Conservation (phyloP, 805 yeast genomes). For the Saccharomyces jurei region DNA sequence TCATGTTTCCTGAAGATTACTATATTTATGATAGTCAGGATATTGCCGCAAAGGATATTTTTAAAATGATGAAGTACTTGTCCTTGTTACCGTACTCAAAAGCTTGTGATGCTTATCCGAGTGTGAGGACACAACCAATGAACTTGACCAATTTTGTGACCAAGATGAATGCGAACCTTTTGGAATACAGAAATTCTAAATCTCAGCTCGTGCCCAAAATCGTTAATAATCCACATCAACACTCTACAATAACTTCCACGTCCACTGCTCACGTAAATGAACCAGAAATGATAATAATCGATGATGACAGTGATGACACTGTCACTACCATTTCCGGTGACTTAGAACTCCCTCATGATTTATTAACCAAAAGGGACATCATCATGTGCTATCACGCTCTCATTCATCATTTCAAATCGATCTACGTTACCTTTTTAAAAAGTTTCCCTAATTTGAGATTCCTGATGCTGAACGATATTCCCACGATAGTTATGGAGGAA, state of each 20-base stretch:
- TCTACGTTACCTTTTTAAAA: constrained; percentile 30
- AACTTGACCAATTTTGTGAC: constrained; percentile 25
- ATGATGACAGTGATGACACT: constrained; percentile 4
- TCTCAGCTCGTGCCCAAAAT: constrained; percentile 14
- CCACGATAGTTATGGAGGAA: constrained; percentile 28
- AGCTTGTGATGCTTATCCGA: constrained; percentile 37
- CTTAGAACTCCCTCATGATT: constrained; percentile 23
- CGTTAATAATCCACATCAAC: not conserved
- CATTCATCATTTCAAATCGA: constrained; percentile 32
- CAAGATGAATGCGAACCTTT: constrained; percentile 21
- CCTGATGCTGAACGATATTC: constrained; percentile 34
- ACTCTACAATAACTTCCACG: not conserved
- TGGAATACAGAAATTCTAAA: constrained; percentile 18
- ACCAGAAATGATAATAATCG: not conserved
- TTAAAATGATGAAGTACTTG: constrained; percentile 30
- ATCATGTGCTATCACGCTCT: constrained; percentile 31
- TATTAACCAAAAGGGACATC: constrained; percentile 28
- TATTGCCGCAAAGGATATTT: constrained; percentile 31
- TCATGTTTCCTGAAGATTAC: constrained; percentile 26
- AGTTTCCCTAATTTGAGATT: constrained; percentile 31
- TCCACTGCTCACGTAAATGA: not conserved
- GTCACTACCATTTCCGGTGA: not conserved
- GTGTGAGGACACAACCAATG: constrained; percentile 37
- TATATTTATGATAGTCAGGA: constrained; percentile 21
- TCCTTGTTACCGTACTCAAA: constrained; percentile 36